Evolutionary conservation across 129 eudicot genomes (phyloP), one percentile per base, ranked within the genome.

Genomic region (Artemisia tridentata): DNA sequence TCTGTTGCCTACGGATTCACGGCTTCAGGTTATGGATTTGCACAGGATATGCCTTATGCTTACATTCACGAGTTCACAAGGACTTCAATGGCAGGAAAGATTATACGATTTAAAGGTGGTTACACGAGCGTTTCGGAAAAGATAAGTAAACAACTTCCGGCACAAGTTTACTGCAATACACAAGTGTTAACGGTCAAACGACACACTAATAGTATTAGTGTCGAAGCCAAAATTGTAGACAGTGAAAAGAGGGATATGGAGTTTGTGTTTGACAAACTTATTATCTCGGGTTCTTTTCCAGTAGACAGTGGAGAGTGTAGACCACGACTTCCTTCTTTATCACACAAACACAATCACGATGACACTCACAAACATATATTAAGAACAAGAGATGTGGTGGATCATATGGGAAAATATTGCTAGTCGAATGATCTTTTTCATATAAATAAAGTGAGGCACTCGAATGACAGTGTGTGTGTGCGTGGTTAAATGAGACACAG

Each of bases 31-130:
- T 83, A 83, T 43, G 86, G 86, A 18, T 79, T 65, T 54, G 83
- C 79, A 3, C 76, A 79, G n/a, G 86, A 83, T 48, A 83, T 83
- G 86, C 83, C 86, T n/a, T 79, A 79, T 46, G 86, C 83, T 47
- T 83, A 83, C 27, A 49, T 83, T 53, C 86, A 83, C 25, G 86
- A 83, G 38, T 83, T 83, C 48, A 79, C 73, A 4, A 79, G 81
- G 72, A 83, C 81, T 71, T 83, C 86, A 8, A 83, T 83, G 86
- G 86, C 86, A 0, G 86, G 86, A 75, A 83, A 83, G 25, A 57
- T 79, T 47, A 71, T 63, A 6, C 59, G 83, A 53, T 83, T 83
- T 17, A 75, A 38, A 79, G 83, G 86, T 2, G 86, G 86, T 7
- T 83, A 79, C 50, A 55, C 62, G 13, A 82, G 81, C 5, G 69